Evolutionary conservation across 805 yeast species (phyloP), one percentile per base, ranked within the genome.

Genomic region (Metschnikowia orientalis): DNA sequence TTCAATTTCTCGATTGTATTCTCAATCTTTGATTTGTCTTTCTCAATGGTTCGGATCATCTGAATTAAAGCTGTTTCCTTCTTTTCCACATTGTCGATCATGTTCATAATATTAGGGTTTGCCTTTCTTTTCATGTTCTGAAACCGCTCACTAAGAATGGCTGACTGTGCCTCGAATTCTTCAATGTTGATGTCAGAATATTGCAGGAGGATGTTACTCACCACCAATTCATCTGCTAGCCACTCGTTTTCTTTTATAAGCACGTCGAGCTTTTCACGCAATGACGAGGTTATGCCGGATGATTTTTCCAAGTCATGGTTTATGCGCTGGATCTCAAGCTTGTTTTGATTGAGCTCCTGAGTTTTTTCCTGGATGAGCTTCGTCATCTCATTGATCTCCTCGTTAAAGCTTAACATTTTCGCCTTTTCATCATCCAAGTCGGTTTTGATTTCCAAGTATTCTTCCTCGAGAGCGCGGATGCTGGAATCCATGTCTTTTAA

Each of bases 21-120:
- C 47, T 82, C 89, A 46, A 92, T 89, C 64, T 90, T 90, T 8
- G 77, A 60, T 59, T 88, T 88, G 58, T 90, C 97, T 57, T 78
- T 83, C 47, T 84, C 94, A 45, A 89, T 87, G 4, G 95, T 87
- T 41, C 70, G 73, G 43, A 90, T 82, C 89, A 86, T 88, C 6
- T 75, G 71, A 45, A 75, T 80, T 50, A 90, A 67, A 4, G 89
- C 69, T 6, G 69, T 55, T 51, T 88, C 97, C 53, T 87, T 86
- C 68, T 82, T 87, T 54, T 88, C 95, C 17, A 86, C 94, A 45
- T 79, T 86, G 50, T 88, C 96, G 42, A 87, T 85, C 83, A 83
- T 84, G 48, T 79, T 79, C 95, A 84, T 84, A 41, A 87, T 86
- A 50, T 88, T 83, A 2, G 81, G 71, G 48, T 88, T 87, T 11